Base-by-base conservation (phyloP, 2,329 filamentous ascomycete genomes). In the Chaetoscypha palmicola region DNA sequence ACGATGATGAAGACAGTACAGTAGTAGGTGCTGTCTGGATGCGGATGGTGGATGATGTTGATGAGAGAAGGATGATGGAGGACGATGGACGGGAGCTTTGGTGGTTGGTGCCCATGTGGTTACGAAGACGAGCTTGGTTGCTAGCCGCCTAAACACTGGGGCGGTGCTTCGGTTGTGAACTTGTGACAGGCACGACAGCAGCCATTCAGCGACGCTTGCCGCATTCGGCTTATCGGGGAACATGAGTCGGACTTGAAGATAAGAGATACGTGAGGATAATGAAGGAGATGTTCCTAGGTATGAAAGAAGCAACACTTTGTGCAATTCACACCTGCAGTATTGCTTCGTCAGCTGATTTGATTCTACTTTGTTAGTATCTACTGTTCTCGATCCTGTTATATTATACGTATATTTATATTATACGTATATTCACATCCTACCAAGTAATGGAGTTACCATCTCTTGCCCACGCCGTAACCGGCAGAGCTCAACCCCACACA, bases 21-120 rank as follows among this genome's bases (percentile, higher is more conserved):
- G 54, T 47, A 49, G 51, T 49, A 53, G 53, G 55, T 58, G 52
- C 50, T 59, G 58, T 55, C 54, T 48, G 50, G 46, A n/a, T n/a
- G n/a, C n/a, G n/a, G n/a, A n/a, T 45, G 30, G 24, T 31, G 42
- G 48, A 50, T 54, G 57, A 57, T 51, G 53, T 49, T 45, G 50
- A 51, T 48, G 49, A 41, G 26, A 32, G 24, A 19, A 24, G 20
- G 43, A 47, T 39, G 52, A 55, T 55, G 58, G 57, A 61, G 56
- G 60, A 57, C 55, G 56, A 47, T 21, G 34, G 28, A 22, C 16
- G 22, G 34, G 20, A 23, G 22, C n/a, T 39, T 21, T 39, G 19
- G 35, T 19, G 30, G 5, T 9, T 22, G 38, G 17, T 4, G 8
- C 54, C 49, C 49, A 36, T 49, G 43, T 40, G 51, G 45, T 38